A percentile compares a stretch with the other conserved stretches of the same genome.
Evolutionary conservation across 129 eudicot species (phyloP).

Genomic region (Silybum marianum): DNA sequence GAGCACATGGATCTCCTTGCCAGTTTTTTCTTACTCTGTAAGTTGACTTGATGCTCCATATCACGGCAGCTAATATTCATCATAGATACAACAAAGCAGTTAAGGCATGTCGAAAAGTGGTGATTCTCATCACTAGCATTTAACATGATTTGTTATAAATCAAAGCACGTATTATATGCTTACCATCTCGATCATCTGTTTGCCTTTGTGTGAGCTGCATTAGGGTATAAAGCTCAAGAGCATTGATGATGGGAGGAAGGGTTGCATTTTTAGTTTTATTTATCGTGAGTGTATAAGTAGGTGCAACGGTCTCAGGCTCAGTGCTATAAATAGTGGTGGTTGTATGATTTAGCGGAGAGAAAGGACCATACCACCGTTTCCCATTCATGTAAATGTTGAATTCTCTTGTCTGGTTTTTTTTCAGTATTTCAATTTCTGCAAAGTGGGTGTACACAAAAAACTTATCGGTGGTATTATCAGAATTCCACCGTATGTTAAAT

Average conservation of each 20-base stretch:
- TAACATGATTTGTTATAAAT: neutral
- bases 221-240: neutral
- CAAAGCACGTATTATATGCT: neutral
- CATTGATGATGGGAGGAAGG: neutral
- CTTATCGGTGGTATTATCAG: constrained; percentile 3
- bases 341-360: constrained; percentile 22
- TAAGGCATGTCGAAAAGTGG: neutral
- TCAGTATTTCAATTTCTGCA: constrained; percentile 31
- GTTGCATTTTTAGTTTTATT: constrained; percentile 21
- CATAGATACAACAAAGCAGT: neutral
- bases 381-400: constrained; percentile 46
- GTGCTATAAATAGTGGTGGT: constrained; percentile 12
- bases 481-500: neutral
- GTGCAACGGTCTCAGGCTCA: constrained; percentile 9
- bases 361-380: neutral
- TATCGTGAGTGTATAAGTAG: constrained; percentile 25
- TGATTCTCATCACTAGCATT: neutral
- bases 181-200: neutral
- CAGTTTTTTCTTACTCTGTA: constrained; percentile 43
- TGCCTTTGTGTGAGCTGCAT: neutral
- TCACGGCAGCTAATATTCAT: constrained; percentile 31
- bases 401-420: constrained; percentile 21
- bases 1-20: constrained; percentile 72
- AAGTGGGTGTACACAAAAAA: constrained; percentile 29
- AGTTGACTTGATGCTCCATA: constrained; percentile 33